Evolutionary conservation across 176 grass and related monocot species (phyloP).

Genomic region (Puccinellia tenuiflora): DNA sequence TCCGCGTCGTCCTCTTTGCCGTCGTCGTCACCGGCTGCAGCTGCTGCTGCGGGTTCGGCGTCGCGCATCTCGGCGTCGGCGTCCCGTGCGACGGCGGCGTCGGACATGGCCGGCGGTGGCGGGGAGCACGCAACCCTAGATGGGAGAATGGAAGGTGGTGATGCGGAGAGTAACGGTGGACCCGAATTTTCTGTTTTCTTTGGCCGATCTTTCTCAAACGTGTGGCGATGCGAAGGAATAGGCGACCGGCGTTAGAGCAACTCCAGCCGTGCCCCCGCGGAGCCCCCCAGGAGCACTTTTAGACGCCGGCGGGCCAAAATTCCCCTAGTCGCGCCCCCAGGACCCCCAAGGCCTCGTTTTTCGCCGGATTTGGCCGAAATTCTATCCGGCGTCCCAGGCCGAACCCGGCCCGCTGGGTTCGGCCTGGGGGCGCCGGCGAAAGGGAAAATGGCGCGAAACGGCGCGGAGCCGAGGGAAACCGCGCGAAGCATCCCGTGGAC

Average conservation of each 20-base stretch:
- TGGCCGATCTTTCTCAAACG: not conserved
- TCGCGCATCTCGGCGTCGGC: conserved; percentile 42
- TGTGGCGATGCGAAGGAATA: conserved; percentile 35
- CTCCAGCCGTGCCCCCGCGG: too few relatives aligned
- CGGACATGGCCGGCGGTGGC: conserved; percentile 45
- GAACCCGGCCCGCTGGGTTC: too few relatives aligned
- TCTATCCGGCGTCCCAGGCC: too few relatives aligned
- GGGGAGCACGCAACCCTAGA: conserved; percentile 51
- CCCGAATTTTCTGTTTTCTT: not conserved
- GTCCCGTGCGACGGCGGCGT: conserved; percentile 5
- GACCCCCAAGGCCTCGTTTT: too few relatives aligned
- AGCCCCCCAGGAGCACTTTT: too few relatives aligned
- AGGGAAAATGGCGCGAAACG: too few relatives aligned
- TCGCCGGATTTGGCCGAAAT: too few relatives aligned
- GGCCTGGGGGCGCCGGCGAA: too few relatives aligned
- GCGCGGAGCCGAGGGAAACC: too few relatives aligned
- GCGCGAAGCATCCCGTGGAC: too few relatives aligned
- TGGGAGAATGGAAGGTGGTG: conserved; percentile 43
- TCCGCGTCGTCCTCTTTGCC: conserved; percentile 17
- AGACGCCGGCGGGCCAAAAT: too few relatives aligned
- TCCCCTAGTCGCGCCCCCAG: too few relatives aligned
- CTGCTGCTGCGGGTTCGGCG: not conserved
- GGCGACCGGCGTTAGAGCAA: not conserved
- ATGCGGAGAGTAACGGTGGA: conserved; percentile 11
- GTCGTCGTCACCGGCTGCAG: not conserved